Percentiles rank a stretch among this genome's conserved stretches.
These are phyloP conservation scores for Boletus reticulatus DNA, from an alignment of 768 basidiomycete species.

Conservation along the genomic window DNA sequence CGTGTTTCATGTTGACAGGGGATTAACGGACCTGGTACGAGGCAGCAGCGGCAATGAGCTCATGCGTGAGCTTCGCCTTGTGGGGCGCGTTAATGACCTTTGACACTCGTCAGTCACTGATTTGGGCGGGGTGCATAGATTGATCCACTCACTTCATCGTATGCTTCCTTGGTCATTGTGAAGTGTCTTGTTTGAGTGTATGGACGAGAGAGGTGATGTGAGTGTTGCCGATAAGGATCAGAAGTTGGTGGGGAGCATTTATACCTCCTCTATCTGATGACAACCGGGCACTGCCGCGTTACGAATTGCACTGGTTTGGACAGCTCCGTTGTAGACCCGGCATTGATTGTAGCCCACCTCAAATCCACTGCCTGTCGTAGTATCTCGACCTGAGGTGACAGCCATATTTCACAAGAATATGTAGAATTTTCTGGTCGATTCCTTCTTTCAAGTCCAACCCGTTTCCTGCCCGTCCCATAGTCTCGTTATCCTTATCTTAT, in stretches of 20 bases:
- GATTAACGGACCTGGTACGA: slow-evolving; percentile 49
- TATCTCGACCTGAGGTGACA: no score
- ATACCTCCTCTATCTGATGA: slow-evolving; percentile 3
- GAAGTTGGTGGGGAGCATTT: slow-evolving; percentile 3
- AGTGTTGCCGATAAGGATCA: slow-evolving; percentile 10
- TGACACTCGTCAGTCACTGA: not conserved
- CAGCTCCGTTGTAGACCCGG: not conserved
- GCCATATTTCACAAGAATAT: no score
- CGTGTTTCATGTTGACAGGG: not conserved
- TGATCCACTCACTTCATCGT: slow-evolving; percentile 16
- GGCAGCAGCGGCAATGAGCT: slow-evolving; percentile 66
- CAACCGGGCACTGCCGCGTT: not conserved
- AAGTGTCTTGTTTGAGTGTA: not conserved
- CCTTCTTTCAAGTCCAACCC: no score
- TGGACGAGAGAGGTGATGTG: not conserved
- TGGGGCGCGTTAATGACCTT: slow-evolving; percentile 52
- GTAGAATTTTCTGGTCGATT: no score
- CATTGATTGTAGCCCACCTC: no score
- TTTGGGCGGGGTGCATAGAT: not conserved
- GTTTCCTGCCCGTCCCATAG: no score
- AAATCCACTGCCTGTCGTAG: no score
- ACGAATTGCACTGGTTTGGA: slow-evolving; percentile 7
- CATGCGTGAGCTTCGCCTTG: slow-evolving; percentile 59
- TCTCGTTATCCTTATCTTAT: not conserved
- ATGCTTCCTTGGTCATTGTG: slow-evolving; percentile 18